Evolutionary conservation across 2,329 filamentous ascomycete species (phyloP), one percentile per base, ranked within the genome.

Genomic region (Colletotrichum sp.): DNA sequence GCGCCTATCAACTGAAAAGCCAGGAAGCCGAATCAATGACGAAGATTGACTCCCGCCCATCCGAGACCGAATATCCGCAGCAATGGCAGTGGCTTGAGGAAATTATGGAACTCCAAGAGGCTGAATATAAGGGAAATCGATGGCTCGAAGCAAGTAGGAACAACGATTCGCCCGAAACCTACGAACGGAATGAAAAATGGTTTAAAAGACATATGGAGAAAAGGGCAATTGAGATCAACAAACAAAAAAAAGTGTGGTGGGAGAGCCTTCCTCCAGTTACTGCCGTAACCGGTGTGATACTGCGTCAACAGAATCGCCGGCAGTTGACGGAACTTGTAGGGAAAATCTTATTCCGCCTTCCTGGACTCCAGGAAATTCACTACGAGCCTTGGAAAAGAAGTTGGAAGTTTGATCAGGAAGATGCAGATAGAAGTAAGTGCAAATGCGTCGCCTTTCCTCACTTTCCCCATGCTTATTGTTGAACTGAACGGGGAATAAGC

Each of bases 21-120:
- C 36, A 44, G 2, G 8, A 18, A 3, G 8, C 36, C 3, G 36
- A 9, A 18, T 39, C 34, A 39, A 39, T 39, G 34, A 39, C 15
- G 34, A 1, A 2, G 36, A 18, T 0, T 18, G 16, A 9, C 8
- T 44, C 16, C 16, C 16, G 5, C 16, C 0, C 36, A 18, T 39
- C 2, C 4, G 16, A 39, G 1, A 18, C 36, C 8, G 8, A 44
- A 44, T 44, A 10, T 2, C 16, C 36, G 36, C 36, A 39, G 36
- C 36, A 39, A 39, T 39, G 16, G 8, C 16, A 39, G 36, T 39
- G 36, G 36, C 8, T 39, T 5, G 16, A 9, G 36, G 8, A 18
- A 39, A 18, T 18, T 9, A 3, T 9, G 36, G 36, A 18, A 18
- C 4, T 39, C 36, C 0, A 39, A 39, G 36, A 44, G 36, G 36